phyloP scores from a whole-genome alignment of 2,329 filamentous ascomycete species.

The Sclerotinia minor region DNA sequence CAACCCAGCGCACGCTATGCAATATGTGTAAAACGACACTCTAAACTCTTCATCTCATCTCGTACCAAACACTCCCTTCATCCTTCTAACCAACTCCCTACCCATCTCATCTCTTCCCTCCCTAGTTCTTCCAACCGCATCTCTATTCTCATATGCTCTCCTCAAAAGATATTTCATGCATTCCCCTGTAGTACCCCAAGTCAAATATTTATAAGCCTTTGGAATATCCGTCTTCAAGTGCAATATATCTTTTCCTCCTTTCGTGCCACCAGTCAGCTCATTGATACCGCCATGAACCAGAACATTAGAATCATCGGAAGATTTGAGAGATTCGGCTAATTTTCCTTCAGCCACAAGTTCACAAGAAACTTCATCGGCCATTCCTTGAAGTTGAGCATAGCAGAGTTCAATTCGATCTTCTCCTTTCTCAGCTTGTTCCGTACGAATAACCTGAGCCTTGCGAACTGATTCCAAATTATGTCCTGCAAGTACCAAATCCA shows the following conservation, averaged over 20 bases:
- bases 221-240: constrained; percentile 50
- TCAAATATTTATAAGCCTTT: constrained; percentile 64
- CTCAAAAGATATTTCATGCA: constrained; percentile 75
- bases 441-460: constrained; percentile 54
- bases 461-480: constrained; percentile 77
- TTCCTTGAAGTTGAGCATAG: constrained; percentile 86
- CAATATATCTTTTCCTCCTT: constrained; percentile 33
- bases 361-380: constrained; percentile 90
- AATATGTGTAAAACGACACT: neutral
- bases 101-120: constrained; percentile 64
- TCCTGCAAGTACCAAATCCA: constrained; percentile 72
- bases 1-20: constrained; percentile 3
- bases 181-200: constrained; percentile 71
- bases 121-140: constrained; percentile 64
- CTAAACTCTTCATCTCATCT: neutral
- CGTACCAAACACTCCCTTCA: constrained; percentile 47
- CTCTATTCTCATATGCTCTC: constrained; percentile 72
- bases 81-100: constrained; percentile 58
- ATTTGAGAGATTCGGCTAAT: constrained; percentile 35
- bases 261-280: neutral
- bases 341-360: constrained; percentile 47
- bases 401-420: constrained; percentile 48
- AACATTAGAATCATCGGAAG: neutral
- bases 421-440: constrained; percentile 43
- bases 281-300: neutral